Percentiles rank a stretch among this genome's conserved stretches.
phyloP scores from a whole-genome alignment of 2,329 filamentous ascomycete species.

The Colletotrichum salicis region DNA sequence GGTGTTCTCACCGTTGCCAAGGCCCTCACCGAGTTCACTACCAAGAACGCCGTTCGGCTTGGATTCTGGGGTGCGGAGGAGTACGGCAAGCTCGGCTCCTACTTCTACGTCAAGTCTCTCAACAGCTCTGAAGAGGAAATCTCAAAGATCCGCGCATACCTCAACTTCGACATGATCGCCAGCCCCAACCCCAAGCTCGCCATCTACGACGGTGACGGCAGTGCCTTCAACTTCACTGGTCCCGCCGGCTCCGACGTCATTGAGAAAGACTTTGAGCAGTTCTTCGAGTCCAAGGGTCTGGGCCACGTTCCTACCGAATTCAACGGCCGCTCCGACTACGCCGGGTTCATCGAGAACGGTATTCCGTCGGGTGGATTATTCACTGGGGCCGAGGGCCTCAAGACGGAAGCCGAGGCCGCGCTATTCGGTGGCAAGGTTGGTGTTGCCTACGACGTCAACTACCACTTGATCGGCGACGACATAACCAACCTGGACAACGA shows the following conservation, averaged over 20 bases:
- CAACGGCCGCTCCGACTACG: constrained; percentile 74
- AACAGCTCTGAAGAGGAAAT: constrained; percentile 56
- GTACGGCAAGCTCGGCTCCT: constrained; percentile 60
- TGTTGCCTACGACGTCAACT: constrained; percentile 57
- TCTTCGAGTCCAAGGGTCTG: constrained; percentile 57
- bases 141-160: constrained; percentile 62
- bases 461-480: constrained; percentile 57
- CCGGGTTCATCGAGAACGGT: constrained; percentile 72
- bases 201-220: constrained; percentile 70
- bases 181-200: constrained; percentile 62
- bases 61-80: constrained; percentile 65
- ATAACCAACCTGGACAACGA: constrained; percentile 51
- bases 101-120: constrained; percentile 56
- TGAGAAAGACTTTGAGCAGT: constrained; percentile 67
- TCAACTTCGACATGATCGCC: constrained; percentile 68
- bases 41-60: constrained; percentile 62
- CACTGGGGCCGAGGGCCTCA: constrained; percentile 73
- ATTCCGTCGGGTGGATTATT: constrained; percentile 76
- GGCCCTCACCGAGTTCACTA: constrained; percentile 53
- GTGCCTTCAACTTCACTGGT: constrained; percentile 65
- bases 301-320: constrained; percentile 71
- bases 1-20: constrained; percentile 58
- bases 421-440: constrained; percentile 72
- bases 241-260: constrained; percentile 70
- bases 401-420: constrained; percentile 67